Conservation (phyloP, 1,284 basidiomycete genomes). For the Rugosomyces carneus region DNA sequence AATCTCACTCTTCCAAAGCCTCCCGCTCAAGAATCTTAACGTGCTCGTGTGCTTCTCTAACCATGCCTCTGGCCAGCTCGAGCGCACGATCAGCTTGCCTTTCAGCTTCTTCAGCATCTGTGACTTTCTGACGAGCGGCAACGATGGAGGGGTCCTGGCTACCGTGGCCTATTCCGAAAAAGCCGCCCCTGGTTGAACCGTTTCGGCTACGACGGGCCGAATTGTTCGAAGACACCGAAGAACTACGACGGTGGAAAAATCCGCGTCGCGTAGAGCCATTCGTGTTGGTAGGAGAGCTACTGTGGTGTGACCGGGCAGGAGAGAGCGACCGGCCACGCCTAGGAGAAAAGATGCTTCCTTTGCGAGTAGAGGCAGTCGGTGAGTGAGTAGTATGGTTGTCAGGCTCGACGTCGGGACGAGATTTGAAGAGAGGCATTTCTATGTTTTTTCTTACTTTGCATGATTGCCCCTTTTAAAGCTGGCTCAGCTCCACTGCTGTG, state of each 20-base stretch:
- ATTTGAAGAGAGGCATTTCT: conserved; percentile 3
- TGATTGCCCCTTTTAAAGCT: no score
- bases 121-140: conserved; percentile 46
- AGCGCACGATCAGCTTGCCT: conserved; percentile 50
- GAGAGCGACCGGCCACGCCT: conserved; percentile 1
- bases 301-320: not conserved
- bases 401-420: not conserved
- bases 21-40: conserved; percentile 48
- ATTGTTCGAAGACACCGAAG: conserved; percentile 19
- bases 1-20: conserved; percentile 53
- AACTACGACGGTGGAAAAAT: conserved; percentile 23
- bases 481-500: not conserved
- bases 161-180: conserved; percentile 21
- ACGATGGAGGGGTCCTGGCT: conserved; percentile 45
- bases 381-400: not conserved
- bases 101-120: conserved; percentile 50
- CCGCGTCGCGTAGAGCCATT: not conserved
- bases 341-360: conserved; percentile 1
- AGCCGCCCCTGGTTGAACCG: conserved; percentile 9
- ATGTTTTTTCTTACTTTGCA: not conserved
- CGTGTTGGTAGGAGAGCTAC: not conserved
- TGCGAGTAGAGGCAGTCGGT: not conserved
- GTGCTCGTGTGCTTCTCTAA: conserved; percentile 47
- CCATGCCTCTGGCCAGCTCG: conserved; percentile 36
- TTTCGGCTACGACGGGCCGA: conserved; percentile 11